Evolutionary conservation across 768 basidiomycete species (phyloP), one percentile per base, ranked within the genome.

Genomic region (Serendipita sp.): DNA sequence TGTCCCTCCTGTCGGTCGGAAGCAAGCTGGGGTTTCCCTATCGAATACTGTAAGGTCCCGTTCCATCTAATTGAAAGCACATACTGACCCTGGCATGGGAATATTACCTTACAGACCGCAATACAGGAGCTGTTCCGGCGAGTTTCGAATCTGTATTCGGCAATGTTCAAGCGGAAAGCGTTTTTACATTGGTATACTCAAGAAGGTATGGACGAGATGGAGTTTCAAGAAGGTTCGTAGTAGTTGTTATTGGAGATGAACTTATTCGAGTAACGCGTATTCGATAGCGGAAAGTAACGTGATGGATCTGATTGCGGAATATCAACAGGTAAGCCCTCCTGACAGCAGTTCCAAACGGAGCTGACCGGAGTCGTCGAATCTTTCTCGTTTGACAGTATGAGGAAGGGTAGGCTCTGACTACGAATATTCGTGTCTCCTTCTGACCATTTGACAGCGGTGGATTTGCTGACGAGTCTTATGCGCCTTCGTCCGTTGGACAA

Each of bases 111-210:
- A 38, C 47, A 71, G 70, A 73, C 74, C 0, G 80, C 86, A 44
- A 86, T 93, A 45, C 90, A 94, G 72, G 91, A 92, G 70, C 69
- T 93, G 11, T 93, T 93, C 77, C 83, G 83, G 69, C 81, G 92
- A 34, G 89, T 79, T 16, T 67, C 51, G 69, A 8, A 68, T 32
- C 44, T 65, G 3, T 44, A 18, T 11, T 52, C 51, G 7, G 75
- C 79, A 3, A 92, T 94, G 89, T 93, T 82, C 75, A 89, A 86
- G 72, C 82, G 91, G 35, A 78, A 80, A 51, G 92, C 92, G 3
- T 95, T 89, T 79, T 74, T 94, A 65, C 90, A 93, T 72, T 92
- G 90, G 89, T 93, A 91, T 72, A 88, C 84, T 7, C 87, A 83
- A 11, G 91, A 94, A 73, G 91, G 91, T 47, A 93, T 94, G 92